phyloP scores from a whole-genome alignment of 2,329 filamentous ascomycete genomes.

The Leptodontidium sp. region DNA sequence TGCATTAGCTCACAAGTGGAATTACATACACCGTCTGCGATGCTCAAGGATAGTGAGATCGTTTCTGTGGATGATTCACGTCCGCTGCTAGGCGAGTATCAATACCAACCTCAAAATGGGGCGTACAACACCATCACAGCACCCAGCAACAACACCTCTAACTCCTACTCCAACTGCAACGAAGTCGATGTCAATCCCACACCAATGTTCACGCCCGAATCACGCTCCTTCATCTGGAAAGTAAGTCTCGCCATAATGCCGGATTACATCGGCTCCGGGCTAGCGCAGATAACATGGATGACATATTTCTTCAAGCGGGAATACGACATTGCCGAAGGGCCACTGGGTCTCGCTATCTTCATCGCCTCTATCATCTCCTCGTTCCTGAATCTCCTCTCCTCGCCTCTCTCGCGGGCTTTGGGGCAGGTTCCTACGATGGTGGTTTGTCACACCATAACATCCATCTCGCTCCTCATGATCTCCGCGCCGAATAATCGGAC shows the following conservation, averaged over 20 bases:
- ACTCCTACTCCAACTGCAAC: not conserved
- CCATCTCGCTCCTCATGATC: slow-evolving; percentile 12
- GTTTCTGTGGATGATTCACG: not conserved
- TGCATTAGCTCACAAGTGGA: not conserved
- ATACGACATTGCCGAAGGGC: slow-evolving; percentile 7
- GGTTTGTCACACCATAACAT: not conserved
- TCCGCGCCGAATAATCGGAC: slow-evolving; percentile 2
- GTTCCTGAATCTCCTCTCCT: not conserved
- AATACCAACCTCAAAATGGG: not conserved
- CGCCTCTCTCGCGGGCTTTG: not conserved
- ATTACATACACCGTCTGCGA: not conserved
- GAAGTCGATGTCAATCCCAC: not conserved
- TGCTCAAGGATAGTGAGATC: not conserved
- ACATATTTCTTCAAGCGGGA: slow-evolving; percentile 17
- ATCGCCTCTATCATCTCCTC: slow-evolving; percentile 1
- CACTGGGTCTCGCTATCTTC: slow-evolving; percentile 5
- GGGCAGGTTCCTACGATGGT: slow-evolving; percentile 13
- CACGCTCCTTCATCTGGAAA: slow-evolving; percentile 13
- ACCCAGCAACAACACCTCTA: not conserved
- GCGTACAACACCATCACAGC: not conserved
- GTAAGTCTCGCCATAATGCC: not conserved
- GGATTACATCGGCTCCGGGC: slow-evolving; percentile 1
- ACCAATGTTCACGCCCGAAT: slow-evolving; percentile 3
- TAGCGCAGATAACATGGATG: slow-evolving; percentile 11
- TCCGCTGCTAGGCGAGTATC: not conserved